Percentiles rank a stretch among this genome's conserved stretches.
Conservation (phyloP, 2,329 filamentous ascomycete genomes). For the Alternaria arborescens region DNA sequence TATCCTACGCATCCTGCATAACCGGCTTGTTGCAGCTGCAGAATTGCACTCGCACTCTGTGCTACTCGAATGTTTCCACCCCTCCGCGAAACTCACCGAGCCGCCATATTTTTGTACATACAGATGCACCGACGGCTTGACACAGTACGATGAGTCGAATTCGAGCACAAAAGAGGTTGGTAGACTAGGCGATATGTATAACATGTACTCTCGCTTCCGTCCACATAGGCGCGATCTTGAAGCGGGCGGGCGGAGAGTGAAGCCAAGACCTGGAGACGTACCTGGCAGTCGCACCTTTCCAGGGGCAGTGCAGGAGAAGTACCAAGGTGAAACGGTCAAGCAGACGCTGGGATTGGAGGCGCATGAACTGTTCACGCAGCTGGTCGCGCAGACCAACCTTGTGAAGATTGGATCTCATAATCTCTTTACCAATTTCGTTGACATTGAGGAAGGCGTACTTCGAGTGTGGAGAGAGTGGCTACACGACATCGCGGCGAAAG, state of each 20-base stretch:
- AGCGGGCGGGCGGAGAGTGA: conserved; percentile 43
- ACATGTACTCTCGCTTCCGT: conserved; percentile 75
- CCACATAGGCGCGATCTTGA: conserved; percentile 68
- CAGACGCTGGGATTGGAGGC: conserved; percentile 72
- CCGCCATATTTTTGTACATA: conserved; percentile 75
- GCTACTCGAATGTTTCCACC: conserved; percentile 81
- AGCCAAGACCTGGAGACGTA: conserved; percentile 57
- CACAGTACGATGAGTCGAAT: conserved; percentile 51
- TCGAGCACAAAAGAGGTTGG: conserved; percentile 35
- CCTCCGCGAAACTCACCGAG: conserved; percentile 71
- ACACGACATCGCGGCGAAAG: conserved; percentile 51
- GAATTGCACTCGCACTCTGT: conserved; percentile 69
- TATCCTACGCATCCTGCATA: conserved; percentile 69
- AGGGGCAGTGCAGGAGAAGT: conserved; percentile 36
- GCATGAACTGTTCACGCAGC: conserved; percentile 76
- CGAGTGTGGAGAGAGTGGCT: conserved; percentile 80
- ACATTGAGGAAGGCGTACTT: conserved; percentile 72
- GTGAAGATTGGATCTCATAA: conserved; percentile 70
- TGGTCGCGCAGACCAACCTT: conserved; percentile 73
- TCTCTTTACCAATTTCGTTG: conserved; percentile 70
- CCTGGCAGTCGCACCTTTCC: conserved; percentile 55
- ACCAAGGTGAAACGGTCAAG: conserved; percentile 58
- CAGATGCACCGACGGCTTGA: conserved; percentile 69
- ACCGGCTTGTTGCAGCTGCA: conserved; percentile 68
- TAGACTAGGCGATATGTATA: conserved; percentile 59